A percentile compares a stretch with the other conserved stretches of the same genome.
phyloP scores from a whole-genome alignment of 805 yeast species.

The Tanozyma kutaoensis region DNA sequence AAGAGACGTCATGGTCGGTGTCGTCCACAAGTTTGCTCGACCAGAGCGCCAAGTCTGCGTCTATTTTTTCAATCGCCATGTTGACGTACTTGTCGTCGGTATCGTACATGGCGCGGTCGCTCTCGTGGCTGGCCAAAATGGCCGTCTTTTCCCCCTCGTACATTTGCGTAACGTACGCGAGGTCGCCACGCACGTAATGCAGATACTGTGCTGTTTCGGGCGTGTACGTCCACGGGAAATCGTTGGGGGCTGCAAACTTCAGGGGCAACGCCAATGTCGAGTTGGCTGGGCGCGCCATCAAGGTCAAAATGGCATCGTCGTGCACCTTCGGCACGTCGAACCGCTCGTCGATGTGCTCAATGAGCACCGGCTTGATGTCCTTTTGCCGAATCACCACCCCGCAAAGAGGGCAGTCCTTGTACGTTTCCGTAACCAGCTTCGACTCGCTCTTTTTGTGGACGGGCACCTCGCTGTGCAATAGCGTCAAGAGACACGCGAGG shows the following conservation, averaged over 20 bases:
- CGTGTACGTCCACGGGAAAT: slow-evolving; percentile 40
- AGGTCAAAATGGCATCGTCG: slow-evolving; percentile 41
- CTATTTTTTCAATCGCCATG: slow-evolving; percentile 44
- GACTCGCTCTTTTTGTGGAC: slow-evolving; percentile 21
- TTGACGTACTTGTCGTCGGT: slow-evolving; percentile 44
- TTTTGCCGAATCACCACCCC: slow-evolving; percentile 36
- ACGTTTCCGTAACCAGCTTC: slow-evolving; percentile 27
- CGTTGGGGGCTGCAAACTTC: slow-evolving; percentile 13
- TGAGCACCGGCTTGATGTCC: slow-evolving; percentile 53
- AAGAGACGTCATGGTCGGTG: slow-evolving; percentile 5
- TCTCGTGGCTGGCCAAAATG: slow-evolving; percentile 36
- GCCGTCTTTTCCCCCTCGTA: slow-evolving; percentile 46
- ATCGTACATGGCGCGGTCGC: slow-evolving; percentile 46
- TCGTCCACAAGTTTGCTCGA: slow-evolving; percentile 13
- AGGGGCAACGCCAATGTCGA: slow-evolving; percentile 38
- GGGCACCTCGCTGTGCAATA: slow-evolving; percentile 43
- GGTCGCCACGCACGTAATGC: slow-evolving; percentile 58
- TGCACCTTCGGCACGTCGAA: slow-evolving; percentile 47
- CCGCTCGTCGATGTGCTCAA: slow-evolving; percentile 33
- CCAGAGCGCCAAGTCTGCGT: slow-evolving; percentile 28
- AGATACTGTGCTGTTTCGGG: slow-evolving; percentile 31
- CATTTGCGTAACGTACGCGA: slow-evolving; percentile 37
- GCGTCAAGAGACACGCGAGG: slow-evolving; percentile 62
- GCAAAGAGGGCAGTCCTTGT: slow-evolving; percentile 76
- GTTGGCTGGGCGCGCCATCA: slow-evolving; percentile 39